Evolutionary conservation across 2,329 filamentous ascomycete genomes (phyloP), one percentile per base, ranked within the genome.

Genomic region (Alternaria brassicicola): DNA sequence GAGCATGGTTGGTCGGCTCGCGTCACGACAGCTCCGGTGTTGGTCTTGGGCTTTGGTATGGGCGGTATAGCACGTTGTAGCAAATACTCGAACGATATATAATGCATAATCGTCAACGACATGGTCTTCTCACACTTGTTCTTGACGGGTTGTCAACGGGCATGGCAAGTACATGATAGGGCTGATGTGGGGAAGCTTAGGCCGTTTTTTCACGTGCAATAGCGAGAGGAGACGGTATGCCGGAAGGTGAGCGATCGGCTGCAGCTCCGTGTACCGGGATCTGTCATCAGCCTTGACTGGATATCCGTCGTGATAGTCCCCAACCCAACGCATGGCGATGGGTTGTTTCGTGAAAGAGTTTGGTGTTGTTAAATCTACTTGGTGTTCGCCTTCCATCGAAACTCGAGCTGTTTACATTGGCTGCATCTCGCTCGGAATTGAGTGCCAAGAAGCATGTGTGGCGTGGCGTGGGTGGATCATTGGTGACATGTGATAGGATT

Each of bases 401-500:
- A 33, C 19, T 21, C 17, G 4, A 23, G 8, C 19, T 23, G 19
- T n/a, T 5, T 33, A 19, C 19, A 13, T 35, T 13, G 41, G 46
- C 9, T 38, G 28, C 31, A 25, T 17, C 21, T 35, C 17, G 52
- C 46, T 33, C 54, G 30, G 28, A 43, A 42, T 35, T 49, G 31
- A 25, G 31, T 57, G 61, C 55, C 63, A 59, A 62, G 59, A 50
- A 53, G 57, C 46, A 52, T 47, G 50, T 55, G 61, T 55, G 64
- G 61, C 58, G 58, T 59, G 35, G 59, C 45, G 28, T 63, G 61
- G 65, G 59, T 61, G 59, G 55, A 54, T 48, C 58, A 57, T 23
- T 53, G 48, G 56, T 54, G 47, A 57, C 65, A 67, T 66, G 64
- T 67, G 64, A 68, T 62, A 61, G 54, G 54, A 63, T 52, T 67